Evolutionary conservation across 192 early-diverging fungal genomes (phyloP).

Genomic region (Coemansia sp.): DNA sequence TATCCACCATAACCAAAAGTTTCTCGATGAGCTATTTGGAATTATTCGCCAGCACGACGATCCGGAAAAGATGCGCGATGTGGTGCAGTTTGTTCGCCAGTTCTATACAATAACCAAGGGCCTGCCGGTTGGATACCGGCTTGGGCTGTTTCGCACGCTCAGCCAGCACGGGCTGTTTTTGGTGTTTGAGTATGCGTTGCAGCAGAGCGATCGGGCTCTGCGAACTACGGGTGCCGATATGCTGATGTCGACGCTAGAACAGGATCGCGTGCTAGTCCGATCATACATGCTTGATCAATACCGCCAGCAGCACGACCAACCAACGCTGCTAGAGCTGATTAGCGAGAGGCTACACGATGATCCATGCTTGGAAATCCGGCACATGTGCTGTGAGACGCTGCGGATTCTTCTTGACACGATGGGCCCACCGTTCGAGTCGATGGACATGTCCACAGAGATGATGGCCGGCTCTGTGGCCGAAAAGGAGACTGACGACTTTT

Average conservation of each 20-base stretch:
- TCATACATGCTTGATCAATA: conserved; percentile 66
- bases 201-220: conserved; percentile 56
- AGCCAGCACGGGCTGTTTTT: conserved; percentile 77
- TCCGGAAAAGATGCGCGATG: conserved; percentile 66
- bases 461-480: conserved; percentile 26
- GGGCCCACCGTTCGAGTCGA: conserved; percentile 15
- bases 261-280: conserved; percentile 76
- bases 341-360: conserved; percentile 65
- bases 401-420: conserved; percentile 71
- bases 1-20: conserved; percentile 66
- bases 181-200: conserved; percentile 71
- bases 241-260: conserved; percentile 70
- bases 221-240: conserved; percentile 70
- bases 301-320: conserved; percentile 33
- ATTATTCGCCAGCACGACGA: conserved; percentile 58
- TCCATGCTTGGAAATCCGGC: conserved; percentile 63
- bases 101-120: conserved; percentile 73
- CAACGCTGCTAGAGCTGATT: conserved; percentile 66
- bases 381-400: conserved; percentile 74
- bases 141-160: conserved; percentile 67
- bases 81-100: conserved; percentile 78
- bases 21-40: conserved; percentile 70
- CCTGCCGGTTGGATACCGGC: conserved; percentile 62
- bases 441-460: conserved; percentile 27
- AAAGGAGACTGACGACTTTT: conserved; percentile 71